Conservation (phyloP, 371 early-diverging fungal species). For the Sporodiniella umbellata region DNA sequence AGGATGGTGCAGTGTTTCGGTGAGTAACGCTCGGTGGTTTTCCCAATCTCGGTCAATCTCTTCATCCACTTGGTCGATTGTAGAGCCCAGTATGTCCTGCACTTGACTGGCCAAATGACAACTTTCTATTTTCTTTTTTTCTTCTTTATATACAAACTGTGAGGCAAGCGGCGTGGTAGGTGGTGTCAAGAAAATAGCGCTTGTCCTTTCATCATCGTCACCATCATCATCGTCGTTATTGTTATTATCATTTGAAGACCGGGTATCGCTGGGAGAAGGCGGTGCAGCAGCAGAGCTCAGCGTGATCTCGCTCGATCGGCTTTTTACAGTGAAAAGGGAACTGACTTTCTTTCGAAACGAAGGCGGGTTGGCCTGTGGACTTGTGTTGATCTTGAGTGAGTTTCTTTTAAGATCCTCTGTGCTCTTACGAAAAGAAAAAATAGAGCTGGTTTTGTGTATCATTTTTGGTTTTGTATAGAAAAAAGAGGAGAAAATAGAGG, state of each 20-base stretch:
- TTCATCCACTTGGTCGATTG: slow-evolving; percentile 20
- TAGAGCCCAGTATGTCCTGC: slow-evolving; percentile 14
- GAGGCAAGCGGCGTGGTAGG: neutral
- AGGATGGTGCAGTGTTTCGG: neutral
- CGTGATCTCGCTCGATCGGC: neutral
- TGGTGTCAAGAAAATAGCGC: neutral
- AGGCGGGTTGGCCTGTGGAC: no score
- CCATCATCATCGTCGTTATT: neutral
- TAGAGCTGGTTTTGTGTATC: neutral
- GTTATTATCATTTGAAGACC: no score
- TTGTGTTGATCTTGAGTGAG: neutral
- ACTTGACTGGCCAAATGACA: slow-evolving; percentile 11
- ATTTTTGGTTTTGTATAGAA: neutral
- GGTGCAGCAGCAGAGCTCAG: no score
- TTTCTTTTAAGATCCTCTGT: neutral
- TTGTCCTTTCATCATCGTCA: neutral
- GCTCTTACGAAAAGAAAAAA: neutral
- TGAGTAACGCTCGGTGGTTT: slow-evolving; percentile 8
- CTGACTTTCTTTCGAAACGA: neutral
- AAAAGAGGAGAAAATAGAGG: no score
- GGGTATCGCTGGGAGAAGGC: no score
- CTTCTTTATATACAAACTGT: neutral
- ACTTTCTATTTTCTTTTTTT: neutral
- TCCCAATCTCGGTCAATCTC: slow-evolving; percentile 29
- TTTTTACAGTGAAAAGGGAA: neutral